Base-by-base conservation (phyloP, 2,329 filamentous ascomycete genomes). In the Fusarium heterosporum region DNA sequence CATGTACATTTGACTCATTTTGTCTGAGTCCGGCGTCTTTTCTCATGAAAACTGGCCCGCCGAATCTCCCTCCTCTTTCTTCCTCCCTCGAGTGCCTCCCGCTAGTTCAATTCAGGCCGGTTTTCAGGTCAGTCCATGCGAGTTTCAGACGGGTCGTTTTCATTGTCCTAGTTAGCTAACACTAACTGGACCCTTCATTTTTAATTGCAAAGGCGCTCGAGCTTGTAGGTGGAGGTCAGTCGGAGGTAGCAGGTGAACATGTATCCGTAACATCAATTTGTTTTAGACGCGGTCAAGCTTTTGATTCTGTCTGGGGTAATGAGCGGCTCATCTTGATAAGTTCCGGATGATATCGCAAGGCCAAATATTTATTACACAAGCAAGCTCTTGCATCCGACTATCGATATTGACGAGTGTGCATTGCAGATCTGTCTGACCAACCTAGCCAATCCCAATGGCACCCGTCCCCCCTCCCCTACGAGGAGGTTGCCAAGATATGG, bases 391-490 rank as follows among this genome's bases (percentile, higher is more conserved):
- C 42, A 53, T 40, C 9, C 36, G 45, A 59, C 52, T 66, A 51
- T 62, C 55, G 51, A 46, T 61, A 54, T 39, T 61, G 42, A 54
- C 46, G 55, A 41, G 39, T 56, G 32, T 53, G 52, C 49, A 45
- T 45, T 45, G 38, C 49, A 53, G 41, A 54, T 42, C 48, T 38
- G 28, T 46, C 52, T 55, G 42, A 47, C 59, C 66, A 72, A 72
- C 43, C 52, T 55, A 40, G 49, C 59, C 66, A 72, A 72, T 72
- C 67, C 57, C 46, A 28, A 43, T 28, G n/a, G 38, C 40, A 66
- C 55, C 68, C 62, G 65, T 46, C 65, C 58, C 68, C 60, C 61
- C 69, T 45, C 61, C 32, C 43, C 56, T 7, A 9, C 51, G 52
- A 58, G 22, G 22, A 22, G 22, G 45, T 42, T 55, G 42, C 54